phyloP scores from a whole-genome alignment of 176 grass and related monocot genomes.

The Tillandsia fasciculata region DNA sequence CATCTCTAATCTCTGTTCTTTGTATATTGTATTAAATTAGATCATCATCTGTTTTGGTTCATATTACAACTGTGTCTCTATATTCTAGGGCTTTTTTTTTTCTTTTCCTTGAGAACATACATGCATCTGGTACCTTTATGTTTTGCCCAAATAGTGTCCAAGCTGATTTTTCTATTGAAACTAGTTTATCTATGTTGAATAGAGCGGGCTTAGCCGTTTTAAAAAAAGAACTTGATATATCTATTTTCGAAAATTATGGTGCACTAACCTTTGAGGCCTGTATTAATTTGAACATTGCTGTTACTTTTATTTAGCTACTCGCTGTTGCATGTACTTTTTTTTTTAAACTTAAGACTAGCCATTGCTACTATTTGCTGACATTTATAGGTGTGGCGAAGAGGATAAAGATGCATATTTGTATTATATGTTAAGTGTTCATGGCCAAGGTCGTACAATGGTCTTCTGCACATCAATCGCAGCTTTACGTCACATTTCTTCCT shows the following conservation, averaged over 20 bases:
- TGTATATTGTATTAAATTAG: too few relatives aligned
- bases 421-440: slow-evolving; percentile 89
- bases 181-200: neutral
- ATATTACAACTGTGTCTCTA: too few relatives aligned
- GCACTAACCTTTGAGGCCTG: neutral
- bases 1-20: too few relatives aligned
- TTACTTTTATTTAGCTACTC: too few relatives aligned
- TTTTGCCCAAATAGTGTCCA: too few relatives aligned
- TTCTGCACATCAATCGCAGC: slow-evolving; percentile 95
- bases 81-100: too few relatives aligned
- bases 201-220: neutral
- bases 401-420: slow-evolving; percentile 91
- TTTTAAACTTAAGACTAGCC: neutral
- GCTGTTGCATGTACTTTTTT: too few relatives aligned
- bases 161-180: too few relatives aligned
- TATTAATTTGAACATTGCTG: neutral
- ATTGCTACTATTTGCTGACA: neutral
- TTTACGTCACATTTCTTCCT: slow-evolving; percentile 68
- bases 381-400: slow-evolving; percentile 70
- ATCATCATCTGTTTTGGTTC: too few relatives aligned
- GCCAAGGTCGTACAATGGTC: slow-evolving; percentile 77
- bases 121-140: too few relatives aligned
- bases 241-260: neutral
- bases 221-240: neutral
- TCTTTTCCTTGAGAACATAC: too few relatives aligned